These are phyloP conservation scores for Aureobasidium vineae DNA, from an alignment of 2,329 filamentous ascomycete genomes.

Conservation along the genomic window DNA sequence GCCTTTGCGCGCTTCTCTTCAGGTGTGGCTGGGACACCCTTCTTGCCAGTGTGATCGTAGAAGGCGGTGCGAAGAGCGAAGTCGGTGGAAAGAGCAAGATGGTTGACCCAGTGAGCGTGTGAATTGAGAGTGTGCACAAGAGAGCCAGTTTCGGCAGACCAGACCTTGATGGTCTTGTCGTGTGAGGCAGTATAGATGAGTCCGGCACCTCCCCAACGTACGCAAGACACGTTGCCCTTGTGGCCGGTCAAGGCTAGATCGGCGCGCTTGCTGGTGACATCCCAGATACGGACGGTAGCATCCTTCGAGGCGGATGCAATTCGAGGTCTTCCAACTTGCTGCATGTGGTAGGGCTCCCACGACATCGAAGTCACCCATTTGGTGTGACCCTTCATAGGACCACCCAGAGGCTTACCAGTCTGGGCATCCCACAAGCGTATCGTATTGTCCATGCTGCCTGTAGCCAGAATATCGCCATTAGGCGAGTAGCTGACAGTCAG, in stretches of 20 bases:
- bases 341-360: slow-evolving; percentile 92
- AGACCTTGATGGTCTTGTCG: slow-evolving; percentile 89
- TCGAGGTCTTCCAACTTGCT: slow-evolving; percentile 68
- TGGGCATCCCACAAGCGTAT: slow-evolving; percentile 87
- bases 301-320: slow-evolving; percentile 90
- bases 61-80: slow-evolving; percentile 83
- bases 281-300: slow-evolving; percentile 82
- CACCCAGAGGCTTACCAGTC: slow-evolving; percentile 71
- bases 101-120: slow-evolving; percentile 95
- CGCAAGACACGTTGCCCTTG: slow-evolving; percentile 83
- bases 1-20: slow-evolving; percentile 73
- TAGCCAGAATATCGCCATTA: slow-evolving; percentile 76
- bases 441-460: slow-evolving; percentile 88
- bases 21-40: slow-evolving; percentile 62
- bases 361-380: slow-evolving; percentile 86
- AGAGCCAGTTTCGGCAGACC: slow-evolving; percentile 76
- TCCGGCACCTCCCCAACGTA: slow-evolving; percentile 91
- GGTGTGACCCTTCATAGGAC: slow-evolving; percentile 75
- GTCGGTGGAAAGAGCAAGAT: slow-evolving; percentile 89
- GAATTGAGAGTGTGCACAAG: slow-evolving; percentile 74
- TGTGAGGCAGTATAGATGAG: slow-evolving; percentile 81
- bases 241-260: slow-evolving; percentile 86
- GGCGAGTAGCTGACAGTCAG: slow-evolving; percentile 84
- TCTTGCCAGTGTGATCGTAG: slow-evolving; percentile 73
- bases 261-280: slow-evolving; percentile 71